Percentiles rank a stretch among this genome's conserved stretches.
phyloP scores from a whole-genome alignment of 192 early-diverging fungal genomes.

The Mortierella alpina region DNA sequence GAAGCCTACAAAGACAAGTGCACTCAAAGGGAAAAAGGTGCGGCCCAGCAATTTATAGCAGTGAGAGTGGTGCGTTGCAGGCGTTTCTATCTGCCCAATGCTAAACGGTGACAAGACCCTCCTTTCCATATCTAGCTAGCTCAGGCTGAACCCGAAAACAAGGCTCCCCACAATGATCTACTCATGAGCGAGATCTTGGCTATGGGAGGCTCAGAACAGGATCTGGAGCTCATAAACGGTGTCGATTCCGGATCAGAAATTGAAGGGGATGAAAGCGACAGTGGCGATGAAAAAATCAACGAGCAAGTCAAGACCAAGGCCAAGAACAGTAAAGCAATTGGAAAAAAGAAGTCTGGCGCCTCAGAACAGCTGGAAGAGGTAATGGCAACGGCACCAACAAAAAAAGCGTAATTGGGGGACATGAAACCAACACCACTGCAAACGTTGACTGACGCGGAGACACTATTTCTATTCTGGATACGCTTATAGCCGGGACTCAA shows the following conservation, averaged over 20 bases:
- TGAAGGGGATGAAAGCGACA: conserved; percentile 10
- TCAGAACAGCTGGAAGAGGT: no score
- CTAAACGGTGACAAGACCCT: not conserved
- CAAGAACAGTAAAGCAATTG: not conserved
- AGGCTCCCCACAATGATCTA: not conserved
- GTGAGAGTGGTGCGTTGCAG: no score
- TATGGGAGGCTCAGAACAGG: conserved; percentile 43
- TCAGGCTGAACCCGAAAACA: not conserved
- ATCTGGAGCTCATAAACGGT: conserved; percentile 33
- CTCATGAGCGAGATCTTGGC: conserved; percentile 49
- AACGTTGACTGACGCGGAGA: not conserved
- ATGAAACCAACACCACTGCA: no score
- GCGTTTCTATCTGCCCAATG: not conserved
- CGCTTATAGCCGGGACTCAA: conserved; percentile 29
- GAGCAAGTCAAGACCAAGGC: conserved; percentile 4
- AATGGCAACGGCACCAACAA: no score
- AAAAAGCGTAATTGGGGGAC: no score
- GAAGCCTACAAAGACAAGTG: not conserved
- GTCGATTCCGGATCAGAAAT: conserved; percentile 43
- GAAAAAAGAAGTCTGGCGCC: not conserved
- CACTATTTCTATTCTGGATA: not conserved
- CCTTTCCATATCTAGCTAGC: not conserved
- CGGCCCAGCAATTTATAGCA: no score
- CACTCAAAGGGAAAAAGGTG: not conserved
- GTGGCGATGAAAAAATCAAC: not conserved